These are phyloP conservation scores for Allantophomopsis cytisporea DNA, from an alignment of 2,329 filamentous ascomycete species.

Conservation along the genomic window DNA sequence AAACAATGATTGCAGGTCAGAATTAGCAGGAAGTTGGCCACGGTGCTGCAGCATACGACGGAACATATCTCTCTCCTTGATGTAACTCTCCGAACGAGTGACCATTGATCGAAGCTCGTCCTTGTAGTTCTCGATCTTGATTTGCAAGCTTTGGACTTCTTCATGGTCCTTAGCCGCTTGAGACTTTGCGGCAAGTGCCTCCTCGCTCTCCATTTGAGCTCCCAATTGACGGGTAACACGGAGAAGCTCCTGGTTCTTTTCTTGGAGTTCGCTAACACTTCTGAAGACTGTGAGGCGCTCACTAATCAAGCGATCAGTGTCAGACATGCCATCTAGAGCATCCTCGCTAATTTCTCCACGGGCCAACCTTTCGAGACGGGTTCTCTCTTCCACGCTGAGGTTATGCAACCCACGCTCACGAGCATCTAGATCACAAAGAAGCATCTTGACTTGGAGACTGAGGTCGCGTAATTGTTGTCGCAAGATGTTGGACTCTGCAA, in stretches of 20 bases:
- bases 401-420: slow-evolving; percentile 66
- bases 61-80: slow-evolving; percentile 96
- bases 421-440: slow-evolving; percentile 76
- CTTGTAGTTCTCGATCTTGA: slow-evolving; percentile 63
- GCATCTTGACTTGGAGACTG: slow-evolving; percentile 78
- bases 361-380: slow-evolving; percentile 65
- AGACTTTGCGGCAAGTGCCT: slow-evolving; percentile 55
- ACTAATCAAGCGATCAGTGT: slow-evolving; percentile 81
- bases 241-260: slow-evolving; percentile 76
- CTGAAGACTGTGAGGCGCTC: slow-evolving; percentile 84
- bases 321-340: slow-evolving; percentile 59
- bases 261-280: slow-evolving; percentile 69
- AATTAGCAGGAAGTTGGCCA: slow-evolving; percentile 41
- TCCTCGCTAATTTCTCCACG: slow-evolving; percentile 62
- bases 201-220: slow-evolving; percentile 81
- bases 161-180: slow-evolving; percentile 51
- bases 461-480: slow-evolving; percentile 81
- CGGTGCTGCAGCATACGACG: slow-evolving; percentile 79
- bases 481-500: slow-evolving; percentile 63
- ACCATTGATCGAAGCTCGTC: slow-evolving; percentile 77
- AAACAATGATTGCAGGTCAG: slow-evolving; percentile 54
- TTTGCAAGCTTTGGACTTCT: slow-evolving; percentile 59
- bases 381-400: slow-evolving; percentile 56
- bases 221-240: slow-evolving; percentile 74
- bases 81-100: slow-evolving; percentile 80